Conservation (phyloP, 2,329 filamentous ascomycete species). For the Sporothrix mexicana region DNA sequence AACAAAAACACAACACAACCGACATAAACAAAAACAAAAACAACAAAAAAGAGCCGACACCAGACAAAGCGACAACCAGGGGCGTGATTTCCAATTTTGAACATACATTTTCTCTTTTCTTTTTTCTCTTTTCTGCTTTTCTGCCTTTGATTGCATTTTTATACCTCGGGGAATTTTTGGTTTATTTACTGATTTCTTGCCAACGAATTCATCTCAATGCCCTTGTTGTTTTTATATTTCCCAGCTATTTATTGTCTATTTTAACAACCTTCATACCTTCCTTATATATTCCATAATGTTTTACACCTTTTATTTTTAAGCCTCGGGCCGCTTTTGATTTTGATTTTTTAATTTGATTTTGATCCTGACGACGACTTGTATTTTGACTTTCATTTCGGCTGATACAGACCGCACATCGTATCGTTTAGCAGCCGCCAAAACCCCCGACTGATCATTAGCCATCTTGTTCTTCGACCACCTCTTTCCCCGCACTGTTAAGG, state of each 20-base stretch:
- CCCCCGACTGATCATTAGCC: too few relatives aligned
- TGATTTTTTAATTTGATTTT: background rate
- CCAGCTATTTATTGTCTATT: background rate
- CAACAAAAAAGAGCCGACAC: background rate
- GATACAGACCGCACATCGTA: too few relatives aligned
- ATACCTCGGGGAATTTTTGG: background rate
- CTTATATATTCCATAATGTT: slow-evolving; percentile 3
- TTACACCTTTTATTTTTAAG: background rate
- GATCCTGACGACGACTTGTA: too few relatives aligned
- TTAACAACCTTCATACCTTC: background rate
- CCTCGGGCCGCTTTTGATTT: background rate
- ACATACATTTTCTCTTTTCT: background rate
- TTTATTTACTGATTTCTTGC: background rate
- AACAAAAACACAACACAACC: background rate
- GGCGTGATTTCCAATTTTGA: background rate
- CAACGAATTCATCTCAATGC: slow-evolving; percentile 11
- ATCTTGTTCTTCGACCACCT: too few relatives aligned
- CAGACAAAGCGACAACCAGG: background rate
- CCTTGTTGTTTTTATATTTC: background rate
- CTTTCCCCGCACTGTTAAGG: too few relatives aligned
- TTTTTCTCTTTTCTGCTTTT: background rate
- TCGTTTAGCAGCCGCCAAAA: too few relatives aligned
- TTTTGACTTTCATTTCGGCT: too few relatives aligned
- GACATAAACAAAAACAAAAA: background rate
- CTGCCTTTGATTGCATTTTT: slow-evolving; percentile 20